Evolutionary conservation across 257 asterid genomes (phyloP), one percentile per base, ranked within the genome.

Genomic region (Asclepias syriaca): DNA sequence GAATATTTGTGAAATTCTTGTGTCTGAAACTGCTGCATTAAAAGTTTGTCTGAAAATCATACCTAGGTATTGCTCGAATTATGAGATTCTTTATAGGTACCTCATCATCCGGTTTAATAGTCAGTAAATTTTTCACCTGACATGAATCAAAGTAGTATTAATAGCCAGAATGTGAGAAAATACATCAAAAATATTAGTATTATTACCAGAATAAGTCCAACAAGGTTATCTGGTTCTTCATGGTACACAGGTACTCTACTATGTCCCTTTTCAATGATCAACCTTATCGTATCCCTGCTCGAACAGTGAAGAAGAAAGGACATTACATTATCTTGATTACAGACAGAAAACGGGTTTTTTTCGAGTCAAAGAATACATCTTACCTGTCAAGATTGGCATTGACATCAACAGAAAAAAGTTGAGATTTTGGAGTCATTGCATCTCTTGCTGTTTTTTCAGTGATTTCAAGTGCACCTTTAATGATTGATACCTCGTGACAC

Each of bases 121-220:
- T 87, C 50, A 89, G 82, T 80, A 91, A 80, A 82, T 89, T 89
- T 85, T 89, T 91, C 71, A 87, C 91, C 97, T 89, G 29, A 6
- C 22, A 14, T 59, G 61, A 29, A 32, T 39, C n/a, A 58, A 21
- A 39, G 50, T 27, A 60, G 29, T 8, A 55, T 1, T 0, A 39
- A n/a, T n/a, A 22, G 6, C 4, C 21, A 14, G 65, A 63, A 18
- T 3, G 22, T 5, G 24, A 43, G 2, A 29, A 45, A 6, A 48
- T 24, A 48, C 16, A 16, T 1, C 6, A 24, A 27, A 51, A 3
- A 32, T 3, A 50, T 80, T 8, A 7, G n/a, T n/a, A n/a, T n/a
- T n/a, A 7, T 40, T 85, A 90, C 97, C 97, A 90, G 87, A 80
- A 90, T 77, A 78, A 90, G 96, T 56, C 97, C 97, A 14, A 87